Evolutionary conservation across 148 eudicot genomes (phyloP).

Genomic region (Polygonum maritimum): DNA sequence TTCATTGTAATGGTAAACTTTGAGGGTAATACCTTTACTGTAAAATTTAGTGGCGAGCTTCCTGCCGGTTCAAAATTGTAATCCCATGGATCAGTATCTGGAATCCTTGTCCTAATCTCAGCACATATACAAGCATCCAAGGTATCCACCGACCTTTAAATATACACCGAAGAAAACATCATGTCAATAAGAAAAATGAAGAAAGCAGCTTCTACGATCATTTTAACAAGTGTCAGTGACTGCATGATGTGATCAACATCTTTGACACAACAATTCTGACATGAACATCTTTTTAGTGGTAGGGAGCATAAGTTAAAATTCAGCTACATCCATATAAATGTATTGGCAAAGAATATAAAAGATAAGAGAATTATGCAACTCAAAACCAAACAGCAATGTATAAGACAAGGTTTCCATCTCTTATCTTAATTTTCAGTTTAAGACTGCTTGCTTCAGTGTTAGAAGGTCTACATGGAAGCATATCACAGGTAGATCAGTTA

Average conservation of each 20-base stretch:
- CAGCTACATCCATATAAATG: background rate
- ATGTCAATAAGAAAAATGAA: background rate
- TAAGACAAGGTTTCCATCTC: background rate
- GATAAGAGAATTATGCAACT: background rate
- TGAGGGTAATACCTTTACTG: conserved; percentile 63
- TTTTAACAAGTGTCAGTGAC: background rate
- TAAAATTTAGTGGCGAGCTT: conserved; percentile 74
- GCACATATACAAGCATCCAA: conserved; percentile 79
- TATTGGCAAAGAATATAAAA: too few species aligned
- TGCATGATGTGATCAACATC: background rate
- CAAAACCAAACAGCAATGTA: background rate
- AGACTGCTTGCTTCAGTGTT: background rate
- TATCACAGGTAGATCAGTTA: background rate
- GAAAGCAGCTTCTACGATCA: background rate
- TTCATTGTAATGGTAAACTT: background rate
- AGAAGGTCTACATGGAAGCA: background rate
- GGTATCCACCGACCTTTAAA: conserved; percentile 72
- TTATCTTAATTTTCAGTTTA: background rate
- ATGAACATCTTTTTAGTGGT: background rate
- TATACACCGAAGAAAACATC: background rate
- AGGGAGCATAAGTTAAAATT: background rate
- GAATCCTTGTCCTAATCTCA: conserved; percentile 91
- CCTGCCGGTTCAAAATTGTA: conserved; percentile 93
- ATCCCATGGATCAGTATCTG: conserved; percentile 89
- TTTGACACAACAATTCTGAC: background rate